Conservation (phyloP, 2,329 filamentous ascomycete species). For the Trichophyton mentagrophytes region DNA sequence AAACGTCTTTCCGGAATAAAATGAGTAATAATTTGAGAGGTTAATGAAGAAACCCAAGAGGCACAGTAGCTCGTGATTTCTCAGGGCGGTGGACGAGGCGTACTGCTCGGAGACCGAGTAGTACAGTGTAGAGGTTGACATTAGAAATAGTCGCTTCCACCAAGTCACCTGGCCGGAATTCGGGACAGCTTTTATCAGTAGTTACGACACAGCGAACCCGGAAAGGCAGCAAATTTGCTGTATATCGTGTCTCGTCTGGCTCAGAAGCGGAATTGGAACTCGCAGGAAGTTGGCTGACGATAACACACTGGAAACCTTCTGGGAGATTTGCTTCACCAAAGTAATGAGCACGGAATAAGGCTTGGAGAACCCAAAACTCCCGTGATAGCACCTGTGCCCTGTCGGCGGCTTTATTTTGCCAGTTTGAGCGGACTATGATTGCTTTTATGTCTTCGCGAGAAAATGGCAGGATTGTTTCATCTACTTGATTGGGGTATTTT, state of each 20-base stretch:
- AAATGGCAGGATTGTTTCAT: conserved; percentile 34
- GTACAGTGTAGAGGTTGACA: conserved; percentile 13
- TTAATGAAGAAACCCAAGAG: conserved; percentile 8
- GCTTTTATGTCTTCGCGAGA: conserved; percentile 35
- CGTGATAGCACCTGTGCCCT: conserved; percentile 28
- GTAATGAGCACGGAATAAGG: conserved; percentile 46
- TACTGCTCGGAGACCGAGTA: conserved; percentile 9
- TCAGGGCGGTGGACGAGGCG: conserved; percentile 11
- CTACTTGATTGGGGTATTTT: conserved; percentile 28
- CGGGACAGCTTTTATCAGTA: conserved; percentile 2
- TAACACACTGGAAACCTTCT: conserved; percentile 30
- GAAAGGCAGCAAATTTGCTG: conserved; percentile 14
- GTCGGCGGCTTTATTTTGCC: conserved; percentile 28
- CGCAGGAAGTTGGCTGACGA: conserved; percentile 23
- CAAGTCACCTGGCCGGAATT: conserved; percentile 13
- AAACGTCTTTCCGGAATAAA: not conserved
- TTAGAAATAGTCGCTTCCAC: conserved; percentile 13
- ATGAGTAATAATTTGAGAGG: not conserved
- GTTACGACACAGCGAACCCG: conserved; percentile 14
- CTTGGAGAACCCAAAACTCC: conserved; percentile 40
- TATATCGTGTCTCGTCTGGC: conserved; percentile 7
- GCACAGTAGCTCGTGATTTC: conserved; percentile 4
- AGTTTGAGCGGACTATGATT: conserved; percentile 35
- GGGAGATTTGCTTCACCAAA: conserved; percentile 43
- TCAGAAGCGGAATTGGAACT: conserved; percentile 14